A percentile compares a stretch with the other conserved stretches of the same genome.
phyloP scores from a whole-genome alignment of 139 green algal species.

The Microglena sp. region DNA sequence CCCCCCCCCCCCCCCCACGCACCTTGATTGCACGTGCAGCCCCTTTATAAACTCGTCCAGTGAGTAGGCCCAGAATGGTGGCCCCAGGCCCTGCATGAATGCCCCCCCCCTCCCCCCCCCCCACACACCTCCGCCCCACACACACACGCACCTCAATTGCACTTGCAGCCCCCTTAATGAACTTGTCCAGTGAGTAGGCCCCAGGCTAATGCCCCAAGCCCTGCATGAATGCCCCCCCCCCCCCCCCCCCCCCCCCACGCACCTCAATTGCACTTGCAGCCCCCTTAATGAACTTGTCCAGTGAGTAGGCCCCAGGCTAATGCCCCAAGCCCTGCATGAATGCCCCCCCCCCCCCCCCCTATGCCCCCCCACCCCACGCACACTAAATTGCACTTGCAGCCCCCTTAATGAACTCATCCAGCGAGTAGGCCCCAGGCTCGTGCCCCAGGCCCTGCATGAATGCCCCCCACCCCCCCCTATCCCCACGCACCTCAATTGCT shows the following conservation, averaged over 20 bases:
- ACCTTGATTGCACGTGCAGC: slow-evolving; percentile 13
- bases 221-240: slow-evolving; percentile 33
- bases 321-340: slow-evolving; percentile 27
- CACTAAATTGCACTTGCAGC: too few species aligned
- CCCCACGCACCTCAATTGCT: too few species aligned
- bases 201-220: slow-evolving; percentile 20
- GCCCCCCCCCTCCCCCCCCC: too few species aligned
- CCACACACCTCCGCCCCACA: too few species aligned
- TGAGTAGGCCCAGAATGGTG: slow-evolving; percentile 17
- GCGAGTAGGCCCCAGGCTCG: slow-evolving; percentile 19
- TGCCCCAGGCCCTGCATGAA: too few species aligned
- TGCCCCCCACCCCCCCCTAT: too few species aligned
- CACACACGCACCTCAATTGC: slow-evolving; percentile 17
- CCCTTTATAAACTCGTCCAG: slow-evolving; percentile 28
- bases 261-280: slow-evolving; percentile 13
- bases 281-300: slow-evolving; percentile 28
- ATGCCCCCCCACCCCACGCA: too few species aligned
- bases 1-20: too few species aligned
- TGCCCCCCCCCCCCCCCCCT: too few species aligned
- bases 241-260: too few species aligned
- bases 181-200: slow-evolving; percentile 25
- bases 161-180: slow-evolving; percentile 14
- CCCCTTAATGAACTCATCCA: slow-evolving; percentile 29
- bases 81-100: slow-evolving; percentile 27
- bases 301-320: slow-evolving; percentile 18